Evolutionary conservation across 148 eudicot species (phyloP).

Genomic region (Nepenthes gracilis): DNA sequence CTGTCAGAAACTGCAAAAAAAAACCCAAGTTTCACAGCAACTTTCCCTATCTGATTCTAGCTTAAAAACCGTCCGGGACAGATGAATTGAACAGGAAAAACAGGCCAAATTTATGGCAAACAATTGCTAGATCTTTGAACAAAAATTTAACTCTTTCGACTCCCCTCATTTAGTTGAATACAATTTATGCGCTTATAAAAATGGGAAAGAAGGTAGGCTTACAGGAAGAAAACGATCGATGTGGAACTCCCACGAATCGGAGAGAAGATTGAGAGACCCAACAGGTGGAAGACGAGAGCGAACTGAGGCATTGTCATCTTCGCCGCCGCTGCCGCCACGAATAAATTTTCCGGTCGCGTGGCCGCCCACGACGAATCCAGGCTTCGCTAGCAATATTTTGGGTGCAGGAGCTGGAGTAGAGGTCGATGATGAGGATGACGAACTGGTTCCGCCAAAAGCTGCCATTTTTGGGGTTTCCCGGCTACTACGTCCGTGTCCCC

Average conservation of each 20-base stretch:
- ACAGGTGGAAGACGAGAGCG: conserved; percentile 73
- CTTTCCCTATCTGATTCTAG: neutral
- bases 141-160: too few relatives aligned
- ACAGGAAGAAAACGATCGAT: conserved; percentile 58
- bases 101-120: neutral
- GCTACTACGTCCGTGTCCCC: too few relatives aligned
- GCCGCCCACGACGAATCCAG: conserved; percentile 30
- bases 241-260: conserved; percentile 82
- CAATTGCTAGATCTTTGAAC: neutral
- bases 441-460: neutral
- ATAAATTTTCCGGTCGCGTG: conserved; percentile 34
- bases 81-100: neutral
- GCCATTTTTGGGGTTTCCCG: neutral
- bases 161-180: too few relatives aligned
- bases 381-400: conserved; percentile 73
- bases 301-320: conserved; percentile 38
- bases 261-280: conserved; percentile 73
- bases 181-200: neutral
- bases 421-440: conserved; percentile 16
- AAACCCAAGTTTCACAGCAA: neutral
- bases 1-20: conserved; percentile 64
- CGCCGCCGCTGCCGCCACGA: conserved; percentile 31
- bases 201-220: neutral
- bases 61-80: neutral
- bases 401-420: conserved; percentile 23